A percentile compares a stretch with the other conserved stretches of the same genome.
phyloP scores from a whole-genome alignment of 163 green algal species.

The Coccomyxa subellipsoidea region DNA sequence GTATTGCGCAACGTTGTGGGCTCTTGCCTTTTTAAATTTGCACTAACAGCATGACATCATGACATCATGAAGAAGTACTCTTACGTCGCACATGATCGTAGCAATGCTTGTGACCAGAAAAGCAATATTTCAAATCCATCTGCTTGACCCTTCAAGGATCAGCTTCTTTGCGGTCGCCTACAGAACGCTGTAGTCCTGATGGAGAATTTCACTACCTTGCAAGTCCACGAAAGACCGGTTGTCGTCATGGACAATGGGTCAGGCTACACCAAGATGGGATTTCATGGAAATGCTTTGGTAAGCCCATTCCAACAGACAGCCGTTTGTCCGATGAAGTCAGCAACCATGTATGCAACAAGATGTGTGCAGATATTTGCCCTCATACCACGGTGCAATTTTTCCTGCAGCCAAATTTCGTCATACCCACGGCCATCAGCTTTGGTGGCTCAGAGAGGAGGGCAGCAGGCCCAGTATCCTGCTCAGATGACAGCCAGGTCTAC shows the following conservation, averaged over 20 bases:
- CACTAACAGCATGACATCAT: too few relatives aligned
- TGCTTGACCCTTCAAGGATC: too few relatives aligned
- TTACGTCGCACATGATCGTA: too few relatives aligned
- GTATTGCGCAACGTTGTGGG: too few relatives aligned
- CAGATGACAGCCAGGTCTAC: slow-evolving; percentile 48
- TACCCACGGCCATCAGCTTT: slow-evolving; percentile 29
- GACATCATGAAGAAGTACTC: too few relatives aligned
- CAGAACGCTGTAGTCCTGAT: neutral
- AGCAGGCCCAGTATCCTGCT: slow-evolving; percentile 3
- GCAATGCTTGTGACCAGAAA: too few relatives aligned
- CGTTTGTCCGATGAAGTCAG: neutral
- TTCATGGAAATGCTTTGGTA: slow-evolving; percentile 61
- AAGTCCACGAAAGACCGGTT: slow-evolving; percentile 27
- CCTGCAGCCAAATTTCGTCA: slow-evolving; percentile 26
- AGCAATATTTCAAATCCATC: too few relatives aligned
- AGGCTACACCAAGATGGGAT: slow-evolving; percentile 73
- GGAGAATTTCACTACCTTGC: neutral
- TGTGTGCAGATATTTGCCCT: neutral
- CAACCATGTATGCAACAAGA: neutral
- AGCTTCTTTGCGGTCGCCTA: too few relatives aligned
- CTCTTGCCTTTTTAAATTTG: too few relatives aligned
- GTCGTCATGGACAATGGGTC: slow-evolving; percentile 65
- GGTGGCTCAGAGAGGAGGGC: neutral
- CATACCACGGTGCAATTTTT: neutral
- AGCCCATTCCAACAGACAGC: neutral